Percentiles rank a stretch among this genome's conserved stretches.
Evolutionary conservation across 1,139 yeast genomes (phyloP).

Genomic region (Keqinozyma sinolaborantium): DNA sequence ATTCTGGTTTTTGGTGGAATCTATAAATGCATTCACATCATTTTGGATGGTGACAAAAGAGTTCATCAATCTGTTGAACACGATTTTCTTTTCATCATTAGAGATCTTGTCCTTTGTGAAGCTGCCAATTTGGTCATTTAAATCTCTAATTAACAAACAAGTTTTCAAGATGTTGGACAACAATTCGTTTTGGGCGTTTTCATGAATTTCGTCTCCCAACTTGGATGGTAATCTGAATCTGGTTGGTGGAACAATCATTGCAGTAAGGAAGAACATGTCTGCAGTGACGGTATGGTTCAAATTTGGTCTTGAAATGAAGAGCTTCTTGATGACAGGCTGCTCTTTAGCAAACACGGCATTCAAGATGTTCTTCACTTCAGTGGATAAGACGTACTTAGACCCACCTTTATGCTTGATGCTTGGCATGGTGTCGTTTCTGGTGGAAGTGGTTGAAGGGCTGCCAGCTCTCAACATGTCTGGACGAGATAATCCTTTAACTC

Average conservation of each 20-base stretch:
- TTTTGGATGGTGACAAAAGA: conserved; percentile 92
- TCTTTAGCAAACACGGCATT: conserved; percentile 74
- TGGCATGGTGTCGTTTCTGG: conserved; percentile 26
- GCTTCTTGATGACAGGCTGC: conserved; percentile 53
- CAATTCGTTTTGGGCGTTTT: conserved; percentile 88
- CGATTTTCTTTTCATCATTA: conserved; percentile 61
- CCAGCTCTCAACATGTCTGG: conserved; percentile 59
- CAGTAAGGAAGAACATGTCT: conserved; percentile 88
- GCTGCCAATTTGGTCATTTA: conserved; percentile 72
- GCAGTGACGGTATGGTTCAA: conserved; percentile 52
- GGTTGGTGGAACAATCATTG: conserved; percentile 92
- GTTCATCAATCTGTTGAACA: conserved; percentile 90
- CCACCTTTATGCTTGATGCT: conserved; percentile 59
- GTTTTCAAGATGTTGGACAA: conserved; percentile 78
- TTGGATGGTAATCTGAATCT: conserved; percentile 96
- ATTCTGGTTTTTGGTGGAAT: conserved; percentile 81
- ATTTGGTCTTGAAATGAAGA: conserved; percentile 76
- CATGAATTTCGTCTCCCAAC: conserved; percentile 94
- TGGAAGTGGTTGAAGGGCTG: conserved; percentile 7
- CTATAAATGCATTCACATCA: conserved; percentile 92
- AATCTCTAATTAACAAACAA: conserved; percentile 77
- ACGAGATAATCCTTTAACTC: conserved; percentile 74
- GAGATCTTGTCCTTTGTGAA: conserved; percentile 61
- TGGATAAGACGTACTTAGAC: conserved; percentile 79
- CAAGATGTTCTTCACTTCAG: conserved; percentile 80